Evolutionary conservation across 306 rosid species (phyloP).

Genomic region (Lablab purpureus): DNA sequence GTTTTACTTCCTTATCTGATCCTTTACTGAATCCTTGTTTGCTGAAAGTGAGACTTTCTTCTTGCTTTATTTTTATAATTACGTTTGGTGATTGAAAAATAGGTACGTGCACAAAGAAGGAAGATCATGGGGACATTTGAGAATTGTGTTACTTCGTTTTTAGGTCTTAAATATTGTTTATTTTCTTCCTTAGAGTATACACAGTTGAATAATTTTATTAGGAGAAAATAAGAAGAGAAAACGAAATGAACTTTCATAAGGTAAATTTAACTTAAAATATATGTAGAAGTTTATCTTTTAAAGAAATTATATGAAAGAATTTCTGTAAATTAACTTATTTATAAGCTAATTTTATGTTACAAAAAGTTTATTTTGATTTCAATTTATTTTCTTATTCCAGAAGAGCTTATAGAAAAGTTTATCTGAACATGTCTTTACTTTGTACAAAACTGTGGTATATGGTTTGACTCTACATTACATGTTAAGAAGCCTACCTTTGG

Average conservation of each 20-base stretch:
- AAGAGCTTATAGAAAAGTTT: too few relatives aligned
- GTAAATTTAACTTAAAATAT: too few relatives aligned
- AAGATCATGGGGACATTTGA: not conserved
- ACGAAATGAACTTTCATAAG: too few relatives aligned
- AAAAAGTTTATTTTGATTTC: too few relatives aligned
- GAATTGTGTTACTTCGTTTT: not conserved
- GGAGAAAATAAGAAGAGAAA: too few relatives aligned
- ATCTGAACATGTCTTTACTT: not conserved
- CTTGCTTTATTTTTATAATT: not conserved
- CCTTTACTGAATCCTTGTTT: not conserved
- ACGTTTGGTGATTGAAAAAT: not conserved
- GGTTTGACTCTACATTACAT: not conserved
- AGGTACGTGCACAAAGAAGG: not conserved
- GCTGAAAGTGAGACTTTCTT: not conserved
- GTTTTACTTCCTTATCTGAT: too few relatives aligned
- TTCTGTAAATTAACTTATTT: too few relatives aligned
- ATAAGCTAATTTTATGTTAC: too few relatives aligned
- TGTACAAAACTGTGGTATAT: not conserved
- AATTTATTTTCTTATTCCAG: too few relatives aligned
- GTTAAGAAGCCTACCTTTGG: not conserved
- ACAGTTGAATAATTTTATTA: not conserved
- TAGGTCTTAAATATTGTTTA: slow-evolving; percentile 7
- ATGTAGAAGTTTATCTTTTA: too few relatives aligned
- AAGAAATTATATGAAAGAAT: too few relatives aligned
- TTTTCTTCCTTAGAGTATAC: not conserved